Evolutionary conservation across 2,329 filamentous ascomycete genomes (phyloP).

Genomic region (Clarireedia homoeocarpa): DNA sequence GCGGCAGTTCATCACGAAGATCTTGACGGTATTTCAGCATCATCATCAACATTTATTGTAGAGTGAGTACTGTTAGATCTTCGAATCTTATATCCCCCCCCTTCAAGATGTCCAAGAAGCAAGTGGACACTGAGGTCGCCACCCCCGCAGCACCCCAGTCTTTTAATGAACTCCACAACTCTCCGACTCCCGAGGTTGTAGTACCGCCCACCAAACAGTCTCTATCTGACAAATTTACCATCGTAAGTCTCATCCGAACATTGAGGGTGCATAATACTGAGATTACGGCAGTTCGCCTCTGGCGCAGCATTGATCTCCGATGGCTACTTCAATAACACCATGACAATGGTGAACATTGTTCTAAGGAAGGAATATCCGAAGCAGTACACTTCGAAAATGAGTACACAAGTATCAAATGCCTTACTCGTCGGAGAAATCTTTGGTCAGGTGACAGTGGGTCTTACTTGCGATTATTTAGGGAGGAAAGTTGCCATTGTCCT

Average conservation of each 20-base stretch:
- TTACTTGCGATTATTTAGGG: conserved; percentile 39
- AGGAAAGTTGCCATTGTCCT: conserved; percentile 38
- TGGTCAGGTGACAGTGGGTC: conserved; percentile 34
- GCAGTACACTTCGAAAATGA: conserved; percentile 24
- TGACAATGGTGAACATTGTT: conserved; percentile 31
- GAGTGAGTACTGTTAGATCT: background rate
- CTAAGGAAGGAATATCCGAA: conserved; percentile 24
- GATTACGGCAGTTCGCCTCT: conserved; percentile 19
- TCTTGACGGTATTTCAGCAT: too few relatives aligned
- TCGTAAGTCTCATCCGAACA: conserved; percentile 11
- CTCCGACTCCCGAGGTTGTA: conserved; percentile 3
- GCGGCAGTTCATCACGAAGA: too few relatives aligned
- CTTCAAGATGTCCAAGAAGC: background rate
- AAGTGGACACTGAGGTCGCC: background rate
- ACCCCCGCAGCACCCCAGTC: background rate
- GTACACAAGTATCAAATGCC: conserved; percentile 34
- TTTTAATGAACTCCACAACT: background rate
- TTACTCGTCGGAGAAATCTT: conserved; percentile 36
- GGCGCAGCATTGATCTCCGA: conserved; percentile 29
- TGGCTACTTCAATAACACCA: conserved; percentile 31
- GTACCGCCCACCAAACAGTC: conserved; percentile 20
- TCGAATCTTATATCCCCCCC: background rate
- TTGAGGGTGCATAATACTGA: background rate
- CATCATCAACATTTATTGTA: background rate
- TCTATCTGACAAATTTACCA: conserved; percentile 26